Evolutionary conservation across 345 rosid genomes (phyloP), one percentile per base, ranked within the genome.

Genomic region (Barbarea vulgaris): DNA sequence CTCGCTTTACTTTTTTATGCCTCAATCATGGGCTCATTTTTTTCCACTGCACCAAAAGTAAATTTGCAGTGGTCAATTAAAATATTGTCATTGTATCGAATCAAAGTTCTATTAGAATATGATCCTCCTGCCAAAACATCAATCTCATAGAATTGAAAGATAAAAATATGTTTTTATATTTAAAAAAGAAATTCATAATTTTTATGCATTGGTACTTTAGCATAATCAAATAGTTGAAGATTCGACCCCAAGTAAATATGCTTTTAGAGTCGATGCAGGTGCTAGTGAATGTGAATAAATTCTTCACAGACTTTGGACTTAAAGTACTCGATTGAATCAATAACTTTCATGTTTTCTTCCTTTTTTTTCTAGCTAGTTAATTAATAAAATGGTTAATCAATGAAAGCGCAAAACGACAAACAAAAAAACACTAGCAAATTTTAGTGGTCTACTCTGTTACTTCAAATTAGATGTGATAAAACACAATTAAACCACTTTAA

Each of bases 211-310:
- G 24, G 68, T 41, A 68, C 75, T 69, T 76, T 22, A 33, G 64
- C 64, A 69, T 69, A 76, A 52, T 61, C 39, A 76, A 76, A 69
- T 24, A 76, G 75, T 61, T 69, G 75, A 69, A 69, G 69, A 68
- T 76, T 61, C 48, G 56, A 50, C 46, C 11, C 11, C 48, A 9
- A 30, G 69, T 68, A 60, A 41, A 18, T 28, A 28, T 68, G 70
- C 70, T 76, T 76, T 69, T 39, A 61, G 64, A 27, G 73, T 28
- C 33, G 60, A 74, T 56, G 78, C 59, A 66, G 60, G 44, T 57
- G 42, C 73, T 74, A 39, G 42, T 76, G 63, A 58, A 51, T 60
- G 74, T 76, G 79, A 69, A 76, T 61, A 61, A 76, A 62, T 69
- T 53, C 79, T 69, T 61, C 9, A 27, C 21, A 47, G 54, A 75